Evolutionary conservation across 2,329 filamentous ascomycete genomes (phyloP), one percentile per base, ranked within the genome.

Genomic region (Thielaviopsis euricoi): DNA sequence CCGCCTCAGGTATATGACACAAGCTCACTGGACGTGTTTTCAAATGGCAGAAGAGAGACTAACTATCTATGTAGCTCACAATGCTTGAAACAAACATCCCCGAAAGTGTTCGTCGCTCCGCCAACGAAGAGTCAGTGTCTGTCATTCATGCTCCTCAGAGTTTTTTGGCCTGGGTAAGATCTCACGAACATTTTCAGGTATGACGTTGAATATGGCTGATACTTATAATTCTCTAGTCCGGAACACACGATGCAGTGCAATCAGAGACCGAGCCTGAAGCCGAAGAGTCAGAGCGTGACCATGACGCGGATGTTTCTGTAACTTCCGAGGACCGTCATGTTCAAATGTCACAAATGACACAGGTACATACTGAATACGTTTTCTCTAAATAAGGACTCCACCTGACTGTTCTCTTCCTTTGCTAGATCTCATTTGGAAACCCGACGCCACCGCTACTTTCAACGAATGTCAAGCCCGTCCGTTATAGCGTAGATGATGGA

Each of bases 71-170:
- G n/a, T 53, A 62, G 67, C 58, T 64, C 23, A 64, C 56, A 58
- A 75, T 78, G 72, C 69, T 82, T 17, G 73, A 71, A 56, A 85
- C 81, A 4, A 78, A 76, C 61, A 65, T 85, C 10, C 71, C 80
- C 2, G 79, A 81, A 49, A 72, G 76, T 60, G 65, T 84, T 68
- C 73, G 82, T 67, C 76, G 77, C 55, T 72, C 73, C 56, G 78
- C 78, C 23, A 83, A 82, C 61, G 88, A 95, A 63, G 88, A 90
- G 63, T 85, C 89, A 23, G 79, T 88, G 56, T 96, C 90, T 1
- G 90, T 95, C 57, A 95, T 96, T 64, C 90, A 95, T 74, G 88
- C 87, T 17, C 89, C 90, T 0, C 78, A 88, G 62, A 87, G 85
- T 61, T 96, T 93, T 69, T 79, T 81, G 58, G 80, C 80, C 64